Evolutionary conservation across 768 basidiomycete genomes (phyloP), one percentile per base, ranked within the genome.

Genomic region (Pulveroboletus ravenelii): DNA sequence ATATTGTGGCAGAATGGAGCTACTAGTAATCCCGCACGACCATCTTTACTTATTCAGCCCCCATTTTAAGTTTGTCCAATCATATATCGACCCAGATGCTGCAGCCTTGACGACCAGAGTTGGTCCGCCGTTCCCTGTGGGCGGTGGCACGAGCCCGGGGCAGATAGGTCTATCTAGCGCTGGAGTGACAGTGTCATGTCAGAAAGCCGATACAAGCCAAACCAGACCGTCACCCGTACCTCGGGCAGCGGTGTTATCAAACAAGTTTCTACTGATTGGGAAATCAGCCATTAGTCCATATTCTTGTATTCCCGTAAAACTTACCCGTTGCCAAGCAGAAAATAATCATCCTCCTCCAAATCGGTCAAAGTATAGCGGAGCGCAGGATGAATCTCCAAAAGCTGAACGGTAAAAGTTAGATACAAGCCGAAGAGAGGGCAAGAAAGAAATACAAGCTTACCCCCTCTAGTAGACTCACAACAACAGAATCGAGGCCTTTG

Each of bases 391-490:
- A 50, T 35, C 6, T 41, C 36, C 32, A 65, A 48, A 31, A 65
- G 65, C 65, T 67, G 36, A 30, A 31, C 14, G 8, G 1, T 18
- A 18, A 15, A 39, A 15, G 43, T 61, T 36, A 47, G 29, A 35
- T 30, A 5, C 6, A 29, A 46, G 13, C 30, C 23, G 8, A 39
- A 31, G 31, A 17, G 30, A 45, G 6, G 14, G 18, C 14, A 12
- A 23, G 29, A 15, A 41, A 39, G 8, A 8, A 34, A 41, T 10
- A 27, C 20, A 23, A n/a, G 39, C 55, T 18, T 17, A 66, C 73
- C 30, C 73, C 71, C 30, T 56, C 50, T 6, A 75, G 48, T 3
- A 77, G 50, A 47, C 56, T 36, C 39, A 61, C 61, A 1, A 59
- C 63, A 0, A 60, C 43, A 10, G 51, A 41, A 14, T 57, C 53